phyloP scores from a whole-genome alignment of 371 early-diverging fungal genomes.

The Mucor plumbeus region DNA sequence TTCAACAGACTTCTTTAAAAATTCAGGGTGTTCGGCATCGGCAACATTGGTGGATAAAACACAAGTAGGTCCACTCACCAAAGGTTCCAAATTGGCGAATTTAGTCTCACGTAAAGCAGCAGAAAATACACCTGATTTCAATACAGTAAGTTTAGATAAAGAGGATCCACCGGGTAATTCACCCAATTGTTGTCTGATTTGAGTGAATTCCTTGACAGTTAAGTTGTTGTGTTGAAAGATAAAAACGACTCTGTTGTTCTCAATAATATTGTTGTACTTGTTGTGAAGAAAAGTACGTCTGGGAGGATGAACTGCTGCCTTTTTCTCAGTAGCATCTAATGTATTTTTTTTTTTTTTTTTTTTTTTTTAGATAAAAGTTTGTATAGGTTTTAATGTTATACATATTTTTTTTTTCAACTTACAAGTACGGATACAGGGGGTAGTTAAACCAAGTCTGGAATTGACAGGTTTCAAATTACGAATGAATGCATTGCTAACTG shows the following conservation, averaged over 20 bases:
- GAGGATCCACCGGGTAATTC: constrained; percentile 25
- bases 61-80: constrained; percentile 63
- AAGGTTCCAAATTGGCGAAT: constrained; percentile 61
- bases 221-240: constrained; percentile 76
- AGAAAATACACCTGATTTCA: constrained; percentile 61
- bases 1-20: constrained; percentile 54
- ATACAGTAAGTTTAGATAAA: constrained; percentile 46
- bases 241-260: constrained; percentile 61
- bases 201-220: constrained; percentile 63
- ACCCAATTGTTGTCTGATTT: constrained; percentile 59
- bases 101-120: constrained; percentile 59
- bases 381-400: neutral
- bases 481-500: constrained; percentile 33
- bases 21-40: constrained; percentile 42
- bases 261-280: constrained; percentile 53
- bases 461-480: constrained; percentile 33
- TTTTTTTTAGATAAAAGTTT: too few species aligned
- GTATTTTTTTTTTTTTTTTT: too few species aligned
- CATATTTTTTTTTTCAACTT: neutral
- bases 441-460: constrained; percentile 13
- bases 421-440: constrained; percentile 31
- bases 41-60: constrained; percentile 55
- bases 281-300: constrained; percentile 58
- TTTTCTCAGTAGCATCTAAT: constrained; percentile 45
- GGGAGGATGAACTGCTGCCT: constrained; percentile 42